Conservation (phyloP, 2,329 filamentous ascomycete genomes). For the Sclerotinia subarctica region DNA sequence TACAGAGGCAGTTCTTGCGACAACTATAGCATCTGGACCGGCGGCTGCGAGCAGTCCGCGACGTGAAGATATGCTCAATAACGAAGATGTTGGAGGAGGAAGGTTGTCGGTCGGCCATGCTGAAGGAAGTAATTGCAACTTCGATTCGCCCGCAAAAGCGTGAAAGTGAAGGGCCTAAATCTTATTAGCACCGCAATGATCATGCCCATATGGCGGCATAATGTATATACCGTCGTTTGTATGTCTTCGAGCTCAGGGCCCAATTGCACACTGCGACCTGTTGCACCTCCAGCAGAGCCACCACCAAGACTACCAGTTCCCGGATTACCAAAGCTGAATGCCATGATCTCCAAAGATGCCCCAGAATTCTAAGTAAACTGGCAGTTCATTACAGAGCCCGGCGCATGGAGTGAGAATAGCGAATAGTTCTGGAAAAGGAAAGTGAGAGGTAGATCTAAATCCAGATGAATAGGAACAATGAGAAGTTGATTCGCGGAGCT, state of each 20-base stretch:
- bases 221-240: conserved; percentile 68
- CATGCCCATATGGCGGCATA: background rate
- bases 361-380: conserved; percentile 38
- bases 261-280: conserved; percentile 43
- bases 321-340: conserved; percentile 58
- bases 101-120: conserved; percentile 65
- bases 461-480: background rate
- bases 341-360: conserved; percentile 52
- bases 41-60: conserved; percentile 84
- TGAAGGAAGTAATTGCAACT: conserved; percentile 72
- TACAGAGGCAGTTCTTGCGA: conserved; percentile 74
- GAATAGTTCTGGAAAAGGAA: conserved; percentile 18
- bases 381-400: conserved; percentile 35
- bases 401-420: conserved; percentile 32
- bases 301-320: conserved; percentile 46
- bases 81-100: conserved; percentile 73
- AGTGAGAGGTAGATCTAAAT: background rate
- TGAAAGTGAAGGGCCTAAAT: conserved; percentile 73
- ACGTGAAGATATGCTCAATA: conserved; percentile 77
- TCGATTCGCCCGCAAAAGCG: conserved; percentile 74
- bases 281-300: conserved; percentile 43
- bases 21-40: conserved; percentile 72
- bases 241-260: conserved; percentile 74
- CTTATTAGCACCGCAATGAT: conserved; percentile 22
- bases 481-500: background rate